These are phyloP conservation scores for Russula ochroleuca DNA, from an alignment of 768 basidiomycete species.

Conservation along the genomic window DNA sequence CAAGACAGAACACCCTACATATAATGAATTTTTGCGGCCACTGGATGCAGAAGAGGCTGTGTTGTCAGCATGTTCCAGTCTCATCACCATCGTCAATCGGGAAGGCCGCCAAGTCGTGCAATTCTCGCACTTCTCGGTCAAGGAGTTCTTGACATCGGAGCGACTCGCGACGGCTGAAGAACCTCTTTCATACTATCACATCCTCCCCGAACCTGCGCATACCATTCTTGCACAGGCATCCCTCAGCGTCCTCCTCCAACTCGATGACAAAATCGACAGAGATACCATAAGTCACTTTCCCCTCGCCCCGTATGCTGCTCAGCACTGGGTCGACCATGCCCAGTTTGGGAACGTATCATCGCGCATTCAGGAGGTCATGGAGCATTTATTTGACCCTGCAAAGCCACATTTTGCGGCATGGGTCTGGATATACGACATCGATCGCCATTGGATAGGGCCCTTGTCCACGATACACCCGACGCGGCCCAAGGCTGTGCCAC, in stretches of 20 bases:
- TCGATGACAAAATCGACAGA: not conserved
- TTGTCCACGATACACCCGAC: not conserved
- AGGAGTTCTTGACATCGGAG: too few species aligned
- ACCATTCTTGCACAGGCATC: not conserved
- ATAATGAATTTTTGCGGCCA: too few species aligned
- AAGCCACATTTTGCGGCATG: not conserved
- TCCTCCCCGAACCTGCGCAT: not conserved
- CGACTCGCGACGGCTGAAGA: too few species aligned
- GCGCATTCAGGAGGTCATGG: not conserved
- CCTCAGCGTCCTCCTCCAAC: too few species aligned
- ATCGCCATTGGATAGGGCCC: not conserved
- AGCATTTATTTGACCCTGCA: not conserved
- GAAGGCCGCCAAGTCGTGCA: too few species aligned
- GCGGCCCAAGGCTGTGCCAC: not conserved
- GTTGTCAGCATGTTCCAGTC: too few species aligned
- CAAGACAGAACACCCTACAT: too few species aligned
- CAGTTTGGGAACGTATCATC: not conserved
- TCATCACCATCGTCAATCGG: too few species aligned
- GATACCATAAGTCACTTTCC: too few species aligned
- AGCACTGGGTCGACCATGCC: conserved; percentile 7
- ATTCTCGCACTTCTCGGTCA: too few species aligned
- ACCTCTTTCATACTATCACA: too few species aligned
- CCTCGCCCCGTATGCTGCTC: not conserved
- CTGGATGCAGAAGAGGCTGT: too few species aligned
- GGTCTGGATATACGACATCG: conserved; percentile 12